Evolutionary conservation across 2,329 filamentous ascomycete genomes (phyloP).

Genomic region (Fusarium sterilihyphosum): DNA sequence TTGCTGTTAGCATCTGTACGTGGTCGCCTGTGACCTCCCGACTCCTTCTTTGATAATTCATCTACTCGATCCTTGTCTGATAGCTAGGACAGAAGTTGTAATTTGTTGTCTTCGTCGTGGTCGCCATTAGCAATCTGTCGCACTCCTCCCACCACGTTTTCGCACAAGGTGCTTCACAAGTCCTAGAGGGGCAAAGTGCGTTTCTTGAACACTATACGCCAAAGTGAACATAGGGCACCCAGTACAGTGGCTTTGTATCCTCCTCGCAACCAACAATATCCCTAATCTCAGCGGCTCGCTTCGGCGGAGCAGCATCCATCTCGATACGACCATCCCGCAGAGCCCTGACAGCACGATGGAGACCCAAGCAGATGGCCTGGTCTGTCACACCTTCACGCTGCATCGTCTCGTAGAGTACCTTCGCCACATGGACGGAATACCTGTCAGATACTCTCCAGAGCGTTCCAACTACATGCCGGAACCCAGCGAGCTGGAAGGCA

Average conservation of each 20-base stretch:
- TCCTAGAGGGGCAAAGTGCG: not conserved
- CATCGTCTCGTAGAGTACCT: not conserved
- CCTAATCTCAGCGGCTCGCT: accelerated
- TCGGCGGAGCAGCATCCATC: not conserved
- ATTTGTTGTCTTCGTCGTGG: not conserved
- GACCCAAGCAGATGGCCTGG: not conserved
- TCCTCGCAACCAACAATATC: not conserved
- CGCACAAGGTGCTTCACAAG: not conserved
- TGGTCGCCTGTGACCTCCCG: accelerated
- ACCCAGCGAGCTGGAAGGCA: not conserved
- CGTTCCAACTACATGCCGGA: not conserved
- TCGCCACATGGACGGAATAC: not conserved
- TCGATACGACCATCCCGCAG: not conserved
- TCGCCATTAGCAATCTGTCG: not conserved
- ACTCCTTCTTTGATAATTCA: accelerated
- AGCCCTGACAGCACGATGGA: not conserved
- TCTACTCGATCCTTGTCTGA: not conserved
- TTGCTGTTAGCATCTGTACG: not conserved
- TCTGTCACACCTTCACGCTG: not conserved
- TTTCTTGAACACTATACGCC: not conserved
- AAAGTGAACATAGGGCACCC: not conserved
- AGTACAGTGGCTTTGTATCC: not conserved
- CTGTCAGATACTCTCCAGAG: not conserved
- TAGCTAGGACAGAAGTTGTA: not conserved
- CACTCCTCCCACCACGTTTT: not conserved